phyloP scores from a whole-genome alignment of 345 rosid genomes.

The Eucalyptus sideroxylon region DNA sequence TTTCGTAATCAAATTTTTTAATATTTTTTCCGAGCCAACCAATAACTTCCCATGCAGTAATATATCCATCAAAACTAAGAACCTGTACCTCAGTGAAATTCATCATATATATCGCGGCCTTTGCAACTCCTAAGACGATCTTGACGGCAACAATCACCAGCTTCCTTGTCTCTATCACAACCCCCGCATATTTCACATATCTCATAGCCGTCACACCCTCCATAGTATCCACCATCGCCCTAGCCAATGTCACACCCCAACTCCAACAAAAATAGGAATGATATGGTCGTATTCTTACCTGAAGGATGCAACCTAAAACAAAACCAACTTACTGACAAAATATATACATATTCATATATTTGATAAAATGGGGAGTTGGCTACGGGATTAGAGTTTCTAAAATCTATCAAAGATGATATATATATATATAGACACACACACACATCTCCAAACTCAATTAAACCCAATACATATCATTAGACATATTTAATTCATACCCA shows the following conservation, averaged over 20 bases:
- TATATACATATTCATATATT: no score
- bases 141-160: background rate
- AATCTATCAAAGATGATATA: background rate
- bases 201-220: background rate
- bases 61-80: no score
- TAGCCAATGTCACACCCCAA: background rate
- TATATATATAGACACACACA: no score
- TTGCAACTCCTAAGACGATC: background rate
- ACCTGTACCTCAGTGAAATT: no score
- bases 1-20: accelerated
- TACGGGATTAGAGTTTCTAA: background rate
- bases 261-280: background rate
- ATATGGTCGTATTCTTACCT: accelerated
- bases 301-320: accelerated
- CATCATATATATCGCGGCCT: accelerated
- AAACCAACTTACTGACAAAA: no score
- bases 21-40: no score
- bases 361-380: no score
- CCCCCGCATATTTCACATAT: background rate
- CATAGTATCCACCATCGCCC: accelerated
- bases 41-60: no score
- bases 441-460: background rate
- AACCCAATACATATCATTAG: background rate
- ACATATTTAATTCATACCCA: background rate
- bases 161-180: background rate